phyloP scores from a whole-genome alignment of 2,329 filamentous ascomycete species.

The Fusarium cyanostomum region DNA sequence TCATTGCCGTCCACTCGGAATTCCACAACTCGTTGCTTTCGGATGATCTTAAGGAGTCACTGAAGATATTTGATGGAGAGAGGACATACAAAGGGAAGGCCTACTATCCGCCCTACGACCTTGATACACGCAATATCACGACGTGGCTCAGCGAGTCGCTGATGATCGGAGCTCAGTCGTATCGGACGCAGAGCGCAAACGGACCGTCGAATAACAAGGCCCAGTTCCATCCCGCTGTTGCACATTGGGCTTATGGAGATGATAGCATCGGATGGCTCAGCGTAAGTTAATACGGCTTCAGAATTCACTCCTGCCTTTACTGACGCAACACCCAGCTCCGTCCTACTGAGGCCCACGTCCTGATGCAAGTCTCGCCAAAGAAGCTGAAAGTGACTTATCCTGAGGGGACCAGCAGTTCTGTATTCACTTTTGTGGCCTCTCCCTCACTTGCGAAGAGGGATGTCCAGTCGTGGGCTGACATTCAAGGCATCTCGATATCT shows the following conservation, averaged over 20 bases:
- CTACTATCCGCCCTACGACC: constrained; percentile 36
- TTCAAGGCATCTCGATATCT: constrained; percentile 5
- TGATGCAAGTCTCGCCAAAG: constrained; percentile 12
- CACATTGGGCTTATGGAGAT: constrained; percentile 12
- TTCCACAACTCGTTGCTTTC: constrained; percentile 59
- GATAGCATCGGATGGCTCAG: constrained; percentile 15
- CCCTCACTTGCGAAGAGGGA: constrained; percentile 13
- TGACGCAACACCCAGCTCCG: not conserved
- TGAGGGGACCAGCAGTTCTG: not conserved
- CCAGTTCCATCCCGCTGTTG: constrained; percentile 14
- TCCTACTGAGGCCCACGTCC: constrained; percentile 4
- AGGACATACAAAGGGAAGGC: constrained; percentile 10
- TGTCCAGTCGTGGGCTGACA: constrained; percentile 12
- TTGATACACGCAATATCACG: constrained; percentile 66
- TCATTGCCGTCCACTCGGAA: constrained; percentile 62
- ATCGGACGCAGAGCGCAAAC: constrained; percentile 8
- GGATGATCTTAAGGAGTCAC: constrained; percentile 45
- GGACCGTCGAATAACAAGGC: constrained; percentile 17
- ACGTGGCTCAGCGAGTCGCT: constrained; percentile 63
- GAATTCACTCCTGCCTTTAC: rapidly evolving
- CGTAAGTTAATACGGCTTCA: not conserved
- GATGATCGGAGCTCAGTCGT: constrained; percentile 65
- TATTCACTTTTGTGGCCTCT: constrained; percentile 15
- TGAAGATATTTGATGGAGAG: constrained; percentile 8
- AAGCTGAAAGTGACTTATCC: constrained; percentile 9